These are phyloP conservation scores for Plasmodium billcollinsi DNA, from an alignment of 169 alveolate species.

Conservation along the genomic window DNA sequence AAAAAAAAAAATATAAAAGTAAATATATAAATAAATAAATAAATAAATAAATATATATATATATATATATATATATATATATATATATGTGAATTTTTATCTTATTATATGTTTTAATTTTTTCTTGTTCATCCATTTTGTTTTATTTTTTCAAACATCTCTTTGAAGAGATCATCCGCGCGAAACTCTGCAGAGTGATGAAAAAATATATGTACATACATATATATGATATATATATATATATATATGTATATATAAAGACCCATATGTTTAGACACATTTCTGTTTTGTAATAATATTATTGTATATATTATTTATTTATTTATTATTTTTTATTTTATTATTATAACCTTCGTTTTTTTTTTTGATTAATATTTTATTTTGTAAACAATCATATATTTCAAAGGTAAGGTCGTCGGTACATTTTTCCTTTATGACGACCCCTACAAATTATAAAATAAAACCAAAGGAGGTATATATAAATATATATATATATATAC, in stretches of 20 bases:
- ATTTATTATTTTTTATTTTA: constrained; percentile 3
- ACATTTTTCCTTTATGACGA: constrained; percentile 50
- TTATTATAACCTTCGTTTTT: constrained; percentile 61
- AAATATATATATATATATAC: not conserved
- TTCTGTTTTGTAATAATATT: not conserved
- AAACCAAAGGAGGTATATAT: too few relatives aligned
- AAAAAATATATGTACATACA: not conserved
- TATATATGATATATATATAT: not conserved
- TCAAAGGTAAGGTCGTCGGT: constrained; percentile 45
- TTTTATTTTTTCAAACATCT: constrained; percentile 29
- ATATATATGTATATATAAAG: not conserved
- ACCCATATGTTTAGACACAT: not conserved
- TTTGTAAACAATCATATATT: constrained; percentile 65
- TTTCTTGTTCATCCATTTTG: constrained; percentile 1
- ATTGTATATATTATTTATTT: not conserved
- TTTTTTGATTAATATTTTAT: constrained; percentile 38
- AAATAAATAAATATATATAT: not conserved
- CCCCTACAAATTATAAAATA: constrained; percentile 13
- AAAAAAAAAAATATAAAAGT: too few relatives aligned
- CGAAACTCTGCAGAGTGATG: constrained; percentile 15
- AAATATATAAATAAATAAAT: too few relatives aligned
- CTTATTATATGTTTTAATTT: too few relatives aligned
- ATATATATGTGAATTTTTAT: not conserved
- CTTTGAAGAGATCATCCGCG: constrained; percentile 44
- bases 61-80: not conserved